A percentile compares a stretch with the other conserved stretches of the same genome.
phyloP scores from a whole-genome alignment of 768 basidiomycete species.

The Saitozyma sp. region DNA sequence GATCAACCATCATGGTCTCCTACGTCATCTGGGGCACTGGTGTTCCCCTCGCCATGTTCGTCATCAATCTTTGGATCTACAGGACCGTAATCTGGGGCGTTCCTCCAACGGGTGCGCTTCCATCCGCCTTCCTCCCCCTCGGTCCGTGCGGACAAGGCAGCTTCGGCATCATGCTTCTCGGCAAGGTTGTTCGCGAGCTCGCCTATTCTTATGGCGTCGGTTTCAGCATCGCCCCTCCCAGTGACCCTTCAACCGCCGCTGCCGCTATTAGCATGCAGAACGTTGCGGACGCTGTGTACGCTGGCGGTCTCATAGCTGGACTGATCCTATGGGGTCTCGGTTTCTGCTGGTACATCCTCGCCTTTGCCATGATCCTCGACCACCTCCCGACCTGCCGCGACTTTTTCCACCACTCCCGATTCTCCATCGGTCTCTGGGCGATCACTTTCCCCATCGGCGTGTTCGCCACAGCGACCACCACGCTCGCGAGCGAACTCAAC shows the following conservation, averaged over 20 bases:
- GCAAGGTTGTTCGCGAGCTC: conserved; percentile 28
- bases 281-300: conserved; percentile 36
- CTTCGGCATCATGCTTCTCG: conserved; percentile 45
- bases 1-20: conserved; percentile 61
- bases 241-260: not conserved
- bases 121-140: conserved; percentile 65
- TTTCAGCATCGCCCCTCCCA: conserved; percentile 15
- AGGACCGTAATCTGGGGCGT: conserved; percentile 58
- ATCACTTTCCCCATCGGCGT: conserved; percentile 52
- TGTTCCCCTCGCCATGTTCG: conserved; percentile 65
- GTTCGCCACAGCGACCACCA: conserved; percentile 39
- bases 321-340: conserved; percentile 51
- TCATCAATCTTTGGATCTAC: conserved; percentile 65
- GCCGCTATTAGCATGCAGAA: conserved; percentile 2
- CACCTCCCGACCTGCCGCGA: conserved; percentile 14
- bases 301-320: conserved; percentile 30
- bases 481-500: conserved; percentile 43
- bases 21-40: conserved; percentile 60
- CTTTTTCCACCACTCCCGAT: conserved; percentile 19
- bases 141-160: conserved; percentile 71
- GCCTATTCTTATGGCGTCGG: conserved; percentile 18
- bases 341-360: conserved; percentile 44
- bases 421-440: conserved; percentile 32
- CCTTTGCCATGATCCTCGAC: conserved; percentile 30
- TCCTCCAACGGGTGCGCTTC: conserved; percentile 21